Conservation (phyloP, 352 stramenopile genomes). For the Phytophthora citricola region DNA sequence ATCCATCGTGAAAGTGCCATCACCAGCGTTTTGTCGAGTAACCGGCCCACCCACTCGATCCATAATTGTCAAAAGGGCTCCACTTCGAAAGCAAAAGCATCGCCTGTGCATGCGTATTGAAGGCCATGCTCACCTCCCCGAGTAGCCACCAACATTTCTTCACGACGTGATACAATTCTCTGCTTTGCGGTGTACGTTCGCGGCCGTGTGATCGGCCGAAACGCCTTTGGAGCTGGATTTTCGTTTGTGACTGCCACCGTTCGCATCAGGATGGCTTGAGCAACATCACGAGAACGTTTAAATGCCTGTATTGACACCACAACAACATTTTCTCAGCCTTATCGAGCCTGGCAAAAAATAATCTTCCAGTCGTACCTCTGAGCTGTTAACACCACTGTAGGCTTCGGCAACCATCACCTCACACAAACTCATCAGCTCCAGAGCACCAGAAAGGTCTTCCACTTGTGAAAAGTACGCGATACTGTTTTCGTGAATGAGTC, state of each 20-base stretch:
- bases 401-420: constrained; percentile 64
- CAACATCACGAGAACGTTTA: constrained; percentile 60
- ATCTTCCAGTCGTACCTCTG: constrained; percentile 45
- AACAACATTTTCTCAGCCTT: constrained; percentile 1
- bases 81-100: constrained; percentile 73
- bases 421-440: constrained; percentile 75
- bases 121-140: constrained; percentile 20
- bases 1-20: constrained; percentile 17
- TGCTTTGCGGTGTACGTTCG: constrained; percentile 56
- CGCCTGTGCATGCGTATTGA: constrained; percentile 53
- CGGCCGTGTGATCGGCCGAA: constrained; percentile 74
- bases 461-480: constrained; percentile 77
- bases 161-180: constrained; percentile 50
- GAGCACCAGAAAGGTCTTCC: constrained; percentile 64
- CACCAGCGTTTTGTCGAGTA: constrained; percentile 1
- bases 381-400: constrained; percentile 55
- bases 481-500: constrained; percentile 80
- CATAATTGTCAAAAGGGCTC: constrained; percentile 71
- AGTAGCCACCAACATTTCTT: constrained; percentile 42
- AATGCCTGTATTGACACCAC: constrained; percentile 45
- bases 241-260: constrained; percentile 76
- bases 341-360: neutral
- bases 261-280: constrained; percentile 65
- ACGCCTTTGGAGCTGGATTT: constrained; percentile 64
- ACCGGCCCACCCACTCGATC: constrained; percentile 17